Evolutionary conservation across 139 green algal species (phyloP).

Genomic region (Haematococcus sp.): DNA sequence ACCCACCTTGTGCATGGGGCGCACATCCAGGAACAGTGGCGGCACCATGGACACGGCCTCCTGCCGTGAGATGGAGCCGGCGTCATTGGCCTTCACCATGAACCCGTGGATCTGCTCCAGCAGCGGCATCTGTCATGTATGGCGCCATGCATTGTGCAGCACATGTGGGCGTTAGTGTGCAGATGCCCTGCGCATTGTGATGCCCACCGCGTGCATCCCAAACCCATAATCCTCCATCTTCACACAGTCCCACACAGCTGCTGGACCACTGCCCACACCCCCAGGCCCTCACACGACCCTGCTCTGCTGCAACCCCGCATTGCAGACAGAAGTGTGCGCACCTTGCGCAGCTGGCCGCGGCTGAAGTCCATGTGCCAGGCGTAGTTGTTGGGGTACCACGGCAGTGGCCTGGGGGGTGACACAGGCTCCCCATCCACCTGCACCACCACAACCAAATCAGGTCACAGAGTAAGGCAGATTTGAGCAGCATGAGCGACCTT

Average conservation of each 20-base stretch:
- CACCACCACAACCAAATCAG: background rate
- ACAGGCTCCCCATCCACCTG: constrained; percentile 21
- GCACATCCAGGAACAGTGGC: constrained; percentile 93
- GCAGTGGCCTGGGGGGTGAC: constrained; percentile 64
- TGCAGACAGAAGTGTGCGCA: constrained; percentile 23
- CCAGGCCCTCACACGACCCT: too few species aligned
- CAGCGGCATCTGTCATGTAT: constrained; percentile 13
- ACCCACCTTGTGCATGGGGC: constrained; percentile 80
- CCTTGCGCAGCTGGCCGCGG: constrained; percentile 83
- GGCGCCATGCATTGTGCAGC: constrained; percentile 8
- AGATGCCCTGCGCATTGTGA: too few species aligned
- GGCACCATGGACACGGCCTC: constrained; percentile 99
- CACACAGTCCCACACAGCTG: too few species aligned
- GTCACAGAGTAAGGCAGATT: background rate
- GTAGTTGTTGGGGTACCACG: constrained; percentile 93
- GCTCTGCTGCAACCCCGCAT: background rate
- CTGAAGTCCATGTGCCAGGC: constrained; percentile 92
- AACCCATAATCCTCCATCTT: too few species aligned
- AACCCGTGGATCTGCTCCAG: constrained; percentile 77
- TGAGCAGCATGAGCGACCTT: background rate
- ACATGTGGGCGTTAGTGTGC: background rate
- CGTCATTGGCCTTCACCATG: constrained; percentile 71
- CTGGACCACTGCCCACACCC: too few species aligned
- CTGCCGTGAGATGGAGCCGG: constrained; percentile 93
- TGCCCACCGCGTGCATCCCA: too few species aligned